Evolutionary conservation across 306 rosid species (phyloP), one percentile per base, ranked within the genome.

Genomic region (Fragaria ananassa): DNA sequence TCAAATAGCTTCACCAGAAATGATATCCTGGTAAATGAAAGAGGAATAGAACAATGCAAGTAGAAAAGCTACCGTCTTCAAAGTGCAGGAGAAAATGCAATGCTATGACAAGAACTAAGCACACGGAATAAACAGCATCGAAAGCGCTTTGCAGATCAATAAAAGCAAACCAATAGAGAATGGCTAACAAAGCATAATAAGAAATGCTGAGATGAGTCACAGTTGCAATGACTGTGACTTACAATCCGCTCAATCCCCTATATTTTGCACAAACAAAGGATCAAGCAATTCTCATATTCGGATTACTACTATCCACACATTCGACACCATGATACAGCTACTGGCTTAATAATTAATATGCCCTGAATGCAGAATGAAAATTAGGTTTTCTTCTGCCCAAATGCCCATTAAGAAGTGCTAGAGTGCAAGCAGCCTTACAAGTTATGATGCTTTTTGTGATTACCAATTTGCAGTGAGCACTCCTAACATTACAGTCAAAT

Each of bases 271-370:
- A 31, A 50, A 29, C 18, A 27, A 61, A 27, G 5, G 1, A 27
- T 29, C 39, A 39, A 61, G 67, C 18, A 29, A 29, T 29, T 77
- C 89, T 71, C 90, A 86, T 70, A 63, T 71, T 54, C 91, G 72
- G 83, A 84, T 61, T 60, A 15, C 21, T 17, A 51, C 4, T 0
- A 51, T 19, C 5, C 57, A 4, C 5, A 56, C 23, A 21, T 31
- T 75, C 47, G 69, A 63, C 72, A 63, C 92, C 94, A 19, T 86
- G 87, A 79, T 75, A 81, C 73, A 64, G n/a, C 29, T 89, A 2
- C 34, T 27, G 27, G 27, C 27, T 27, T 27, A 27, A 27, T 27
- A 27, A 27, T 27, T 27, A 27, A 27, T 27, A 27, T 27, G 27
- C 27, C 27, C 27, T 27, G 27, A 27, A 27, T 27, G 27, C 27